phyloP scores from a whole-genome alignment of 371 early-diverging fungal species.

The Mortierella sp. region DNA sequence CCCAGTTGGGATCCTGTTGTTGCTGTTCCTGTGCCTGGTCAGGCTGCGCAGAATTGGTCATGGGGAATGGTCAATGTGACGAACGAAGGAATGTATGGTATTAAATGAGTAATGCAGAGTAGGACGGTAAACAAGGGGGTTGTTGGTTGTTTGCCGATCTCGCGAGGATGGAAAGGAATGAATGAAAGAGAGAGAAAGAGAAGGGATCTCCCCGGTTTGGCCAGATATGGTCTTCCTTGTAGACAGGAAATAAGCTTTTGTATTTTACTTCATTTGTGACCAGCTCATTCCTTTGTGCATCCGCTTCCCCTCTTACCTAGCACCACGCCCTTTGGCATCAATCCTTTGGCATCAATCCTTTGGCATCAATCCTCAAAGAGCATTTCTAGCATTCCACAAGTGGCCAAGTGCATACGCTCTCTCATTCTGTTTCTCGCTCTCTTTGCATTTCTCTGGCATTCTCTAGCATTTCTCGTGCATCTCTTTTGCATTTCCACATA shows the following conservation, averaged over 20 bases:
- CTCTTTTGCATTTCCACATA: too few relatives aligned
- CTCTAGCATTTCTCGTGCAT: neutral
- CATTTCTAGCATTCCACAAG: too few relatives aligned
- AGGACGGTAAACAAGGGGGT: too few relatives aligned
- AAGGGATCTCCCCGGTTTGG: neutral
- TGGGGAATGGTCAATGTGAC: neutral
- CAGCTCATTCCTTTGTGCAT: neutral
- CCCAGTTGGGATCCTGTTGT: conserved; percentile 42
- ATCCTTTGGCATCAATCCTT: neutral
- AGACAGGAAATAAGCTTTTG: too few relatives aligned
- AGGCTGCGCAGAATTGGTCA: neutral
- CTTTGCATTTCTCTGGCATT: neutral
- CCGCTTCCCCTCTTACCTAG: neutral
- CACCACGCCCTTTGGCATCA: too few relatives aligned
- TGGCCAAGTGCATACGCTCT: too few relatives aligned
- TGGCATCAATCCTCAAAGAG: too few relatives aligned
- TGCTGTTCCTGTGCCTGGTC: conserved; percentile 7
- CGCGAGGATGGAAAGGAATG: neutral
- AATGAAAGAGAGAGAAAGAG: neutral
- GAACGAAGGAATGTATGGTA: neutral
- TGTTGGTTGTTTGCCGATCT: too few relatives aligned
- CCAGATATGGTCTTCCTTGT: neutral
- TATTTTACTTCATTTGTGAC: neutral
- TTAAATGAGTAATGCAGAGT: too few relatives aligned
- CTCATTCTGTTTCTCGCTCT: neutral